Evolutionary conservation across 345 rosid species (phyloP).

Genomic region (Rhodamnia argentea): DNA sequence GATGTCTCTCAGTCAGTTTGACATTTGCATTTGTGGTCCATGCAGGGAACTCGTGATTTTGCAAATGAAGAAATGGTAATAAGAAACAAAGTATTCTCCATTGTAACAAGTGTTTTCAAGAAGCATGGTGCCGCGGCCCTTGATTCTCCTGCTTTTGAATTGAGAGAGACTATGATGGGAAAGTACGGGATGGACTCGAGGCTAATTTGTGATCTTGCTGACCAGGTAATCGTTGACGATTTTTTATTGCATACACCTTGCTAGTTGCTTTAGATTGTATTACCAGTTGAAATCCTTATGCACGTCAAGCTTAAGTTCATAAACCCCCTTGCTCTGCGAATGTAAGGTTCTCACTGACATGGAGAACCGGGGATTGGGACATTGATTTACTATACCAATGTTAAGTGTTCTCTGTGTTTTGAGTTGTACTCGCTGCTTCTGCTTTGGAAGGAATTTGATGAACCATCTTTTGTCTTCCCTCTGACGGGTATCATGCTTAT

Average conservation of each 20-base stretch:
- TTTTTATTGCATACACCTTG: background rate
- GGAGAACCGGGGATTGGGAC: background rate
- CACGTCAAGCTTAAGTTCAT: background rate
- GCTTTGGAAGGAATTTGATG: no score
- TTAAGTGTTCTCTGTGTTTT: background rate
- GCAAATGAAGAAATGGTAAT: conserved; percentile 76
- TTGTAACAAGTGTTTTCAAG: conserved; percentile 63
- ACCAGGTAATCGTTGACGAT: conserved; percentile 41
- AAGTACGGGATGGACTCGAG: conserved; percentile 93
- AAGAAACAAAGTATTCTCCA: conserved; percentile 68
- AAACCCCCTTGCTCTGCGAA: background rate
- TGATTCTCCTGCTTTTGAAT: conserved; percentile 87
- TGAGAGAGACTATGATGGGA: conserved; percentile 88
- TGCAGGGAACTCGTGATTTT: conserved; percentile 84
- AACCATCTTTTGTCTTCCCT: no score
- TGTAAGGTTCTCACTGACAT: background rate
- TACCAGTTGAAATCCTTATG: background rate
- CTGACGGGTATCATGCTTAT: no score
- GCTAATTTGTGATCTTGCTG: conserved; percentile 83
- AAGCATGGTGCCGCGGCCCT: conserved; percentile 87
- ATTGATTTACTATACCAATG: background rate
- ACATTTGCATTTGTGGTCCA: background rate
- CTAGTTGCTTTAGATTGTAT: background rate
- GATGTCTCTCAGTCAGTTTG: no score
- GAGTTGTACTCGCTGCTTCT: background rate